Base-by-base conservation (phyloP, 768 basidiomycete species). In the Tricholoma hemisulphureum region DNA sequence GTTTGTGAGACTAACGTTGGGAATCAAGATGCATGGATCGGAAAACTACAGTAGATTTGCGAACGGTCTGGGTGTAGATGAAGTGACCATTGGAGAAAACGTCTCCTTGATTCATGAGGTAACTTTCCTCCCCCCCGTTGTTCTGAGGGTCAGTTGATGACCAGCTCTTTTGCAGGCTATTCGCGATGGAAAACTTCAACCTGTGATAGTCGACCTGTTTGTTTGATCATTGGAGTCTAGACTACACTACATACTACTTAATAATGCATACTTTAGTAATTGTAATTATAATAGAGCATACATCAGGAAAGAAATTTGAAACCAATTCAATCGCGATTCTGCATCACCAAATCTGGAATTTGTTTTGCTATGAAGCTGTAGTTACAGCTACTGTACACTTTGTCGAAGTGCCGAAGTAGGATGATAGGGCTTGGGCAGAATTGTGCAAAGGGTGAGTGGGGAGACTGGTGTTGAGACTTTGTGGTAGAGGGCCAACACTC, bases 1-100 rank as follows among this genome's bases (percentile, higher is more conserved):
- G 68, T 95, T 85, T 60, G 82, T 95, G 5, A 79, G 93, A 31
- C 58, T 82, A 20, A 81, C 78, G 7, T 74, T 94, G 26, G 89
- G 89, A n/a, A 83, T 93, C 59, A 76, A 76, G 62, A 93, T 92
- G 89, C 85, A 92, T 61, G 91, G 91, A 14, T 76, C 80, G 7
- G 89, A 91, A 63, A 94, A 94, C 66, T 76, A 85, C 59, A 73
- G 76, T 39, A 71, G 74, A 7, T 88, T 84, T 62, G 81, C 75
- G 60, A 81, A 81, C 53, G 88, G 90, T 7, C 78, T 87, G 26
- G 86, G 84, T 10, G 79, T 84, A 10, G 85, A 87, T 51, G 87
- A 91, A 46, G 78, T 75, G 34, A 88, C 87, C 9, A 70, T 87
- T 46, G 93, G 93, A 4, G 80, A 87, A 66, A 83, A 85, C 61